phyloP scores from a whole-genome alignment of 2,329 filamentous ascomycete species.

The Fusarium transvaalense region DNA sequence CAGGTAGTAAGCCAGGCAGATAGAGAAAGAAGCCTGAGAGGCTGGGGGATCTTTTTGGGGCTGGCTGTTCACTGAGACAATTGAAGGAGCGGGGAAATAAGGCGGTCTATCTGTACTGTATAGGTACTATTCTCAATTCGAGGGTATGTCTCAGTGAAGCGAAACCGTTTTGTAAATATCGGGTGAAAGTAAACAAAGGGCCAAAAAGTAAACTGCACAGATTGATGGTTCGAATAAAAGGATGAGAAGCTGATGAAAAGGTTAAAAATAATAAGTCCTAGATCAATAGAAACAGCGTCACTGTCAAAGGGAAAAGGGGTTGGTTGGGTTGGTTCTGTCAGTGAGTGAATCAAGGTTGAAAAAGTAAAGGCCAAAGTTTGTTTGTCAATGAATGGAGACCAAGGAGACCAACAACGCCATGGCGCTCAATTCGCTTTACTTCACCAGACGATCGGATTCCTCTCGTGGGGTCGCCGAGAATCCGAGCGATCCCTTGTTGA shows the following conservation, averaged over 20 bases:
- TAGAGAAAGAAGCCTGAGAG: constrained; percentile 8
- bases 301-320: constrained; percentile 30
- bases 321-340: constrained; percentile 14
- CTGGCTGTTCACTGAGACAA: constrained; percentile 38
- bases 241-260: constrained; percentile 7
- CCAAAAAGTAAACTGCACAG: constrained; percentile 8
- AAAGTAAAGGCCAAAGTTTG: constrained; percentile 30
- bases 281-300: constrained; percentile 25
- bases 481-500: constrained; percentile 36
- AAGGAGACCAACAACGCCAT: constrained; percentile 21
- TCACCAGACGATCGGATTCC: constrained; percentile 39
- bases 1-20: constrained; percentile 28
- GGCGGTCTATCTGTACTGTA: too few species aligned
- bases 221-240: constrained; percentile 1
- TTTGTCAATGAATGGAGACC: constrained; percentile 19
- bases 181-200: constrained; percentile 36
- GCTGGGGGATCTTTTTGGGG: constrained; percentile 24
- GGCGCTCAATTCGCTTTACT: constrained; percentile 31
- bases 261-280: constrained; percentile 1
- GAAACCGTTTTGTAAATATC: constrained; percentile 4
- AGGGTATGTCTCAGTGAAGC: constrained; percentile 20
- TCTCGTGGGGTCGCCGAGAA: constrained; percentile 39
- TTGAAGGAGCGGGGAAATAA: constrained; percentile 35
- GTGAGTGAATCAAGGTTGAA: constrained; percentile 26
- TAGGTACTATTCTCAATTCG: constrained; percentile 12